Conservation (phyloP, 2,329 filamentous ascomycete genomes). For the Purpureocillium takamizusanense region DNA sequence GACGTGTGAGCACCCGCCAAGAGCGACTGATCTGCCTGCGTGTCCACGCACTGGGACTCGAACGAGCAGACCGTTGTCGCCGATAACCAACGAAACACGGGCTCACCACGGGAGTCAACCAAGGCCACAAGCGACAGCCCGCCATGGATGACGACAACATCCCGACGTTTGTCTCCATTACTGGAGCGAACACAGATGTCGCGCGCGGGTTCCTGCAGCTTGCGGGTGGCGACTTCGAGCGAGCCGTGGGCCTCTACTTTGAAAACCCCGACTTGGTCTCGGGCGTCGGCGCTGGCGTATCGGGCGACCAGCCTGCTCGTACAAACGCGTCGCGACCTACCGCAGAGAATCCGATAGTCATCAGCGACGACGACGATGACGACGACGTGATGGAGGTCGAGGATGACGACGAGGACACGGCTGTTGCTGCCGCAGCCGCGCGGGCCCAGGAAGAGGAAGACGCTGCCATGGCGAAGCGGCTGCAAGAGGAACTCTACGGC, state of each 20-base stretch:
- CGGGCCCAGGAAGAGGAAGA: constrained; percentile 71
- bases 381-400: constrained; percentile 24
- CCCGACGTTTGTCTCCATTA: constrained; percentile 72
- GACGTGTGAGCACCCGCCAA: no score
- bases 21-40: no score
- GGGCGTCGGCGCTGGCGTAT: constrained; percentile 23
- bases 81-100: no score
- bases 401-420: constrained; percentile 27
- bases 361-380: constrained; percentile 69
- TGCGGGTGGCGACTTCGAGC: constrained; percentile 73
- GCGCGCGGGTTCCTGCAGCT: constrained; percentile 78
- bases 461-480: constrained; percentile 79
- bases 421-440: constrained; percentile 28
- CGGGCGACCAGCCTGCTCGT: constrained; percentile 8
- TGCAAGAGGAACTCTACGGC: constrained; percentile 88
- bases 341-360: constrained; percentile 45
- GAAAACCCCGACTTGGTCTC: constrained; percentile 68
- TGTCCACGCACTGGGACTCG: no score
- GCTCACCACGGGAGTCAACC: no score
- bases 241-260: constrained; percentile 84
- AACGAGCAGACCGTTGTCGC: no score
- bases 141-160: constrained; percentile 61
- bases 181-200: constrained; percentile 61
- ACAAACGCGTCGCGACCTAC: constrained; percentile 18
- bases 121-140: background rate